phyloP scores from a whole-genome alignment of 139 green algal species.

The Yamagishiella unicocca region DNA sequence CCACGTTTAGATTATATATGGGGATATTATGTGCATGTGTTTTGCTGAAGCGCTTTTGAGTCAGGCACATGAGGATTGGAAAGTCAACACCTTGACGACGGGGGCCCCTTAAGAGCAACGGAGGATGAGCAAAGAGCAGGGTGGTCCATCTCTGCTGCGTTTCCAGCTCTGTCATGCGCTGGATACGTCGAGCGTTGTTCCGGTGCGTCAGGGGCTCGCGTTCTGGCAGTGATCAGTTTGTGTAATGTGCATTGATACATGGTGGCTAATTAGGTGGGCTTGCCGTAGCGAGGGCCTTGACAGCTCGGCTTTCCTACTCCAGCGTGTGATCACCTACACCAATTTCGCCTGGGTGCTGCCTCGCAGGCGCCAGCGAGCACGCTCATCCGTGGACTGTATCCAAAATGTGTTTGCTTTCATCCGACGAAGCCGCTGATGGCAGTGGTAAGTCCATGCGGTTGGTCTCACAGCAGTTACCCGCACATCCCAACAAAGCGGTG shows the following conservation, averaged over 20 bases:
- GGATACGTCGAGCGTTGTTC: slow-evolving; percentile 8
- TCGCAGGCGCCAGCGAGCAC: slow-evolving; percentile 21
- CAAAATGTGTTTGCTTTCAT: slow-evolving; percentile 58
- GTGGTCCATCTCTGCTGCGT: not conserved
- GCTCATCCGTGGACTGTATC: slow-evolving; percentile 49
- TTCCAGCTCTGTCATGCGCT: not conserved
- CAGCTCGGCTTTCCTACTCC: no score
- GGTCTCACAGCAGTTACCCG: no score
- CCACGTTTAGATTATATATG: not conserved
- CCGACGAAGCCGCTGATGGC: slow-evolving; percentile 53
- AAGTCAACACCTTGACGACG: not conserved
- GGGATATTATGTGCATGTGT: no score
- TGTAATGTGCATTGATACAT: no score
- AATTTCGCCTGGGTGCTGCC: no score
- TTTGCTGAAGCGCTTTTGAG: no score
- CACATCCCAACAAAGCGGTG: no score
- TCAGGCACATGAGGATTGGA: not conserved
- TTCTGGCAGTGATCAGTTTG: no score
- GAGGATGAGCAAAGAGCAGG: not conserved
- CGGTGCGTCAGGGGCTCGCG: not conserved
- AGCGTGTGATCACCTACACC: no score
- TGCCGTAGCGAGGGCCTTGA: no score
- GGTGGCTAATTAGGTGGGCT: no score
- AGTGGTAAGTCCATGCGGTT: slow-evolving; percentile 45
- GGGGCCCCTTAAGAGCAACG: not conserved